Evolutionary conservation across 768 basidiomycete genomes (phyloP), one percentile per base, ranked within the genome.

Genomic region (Boletus rubescentipes): DNA sequence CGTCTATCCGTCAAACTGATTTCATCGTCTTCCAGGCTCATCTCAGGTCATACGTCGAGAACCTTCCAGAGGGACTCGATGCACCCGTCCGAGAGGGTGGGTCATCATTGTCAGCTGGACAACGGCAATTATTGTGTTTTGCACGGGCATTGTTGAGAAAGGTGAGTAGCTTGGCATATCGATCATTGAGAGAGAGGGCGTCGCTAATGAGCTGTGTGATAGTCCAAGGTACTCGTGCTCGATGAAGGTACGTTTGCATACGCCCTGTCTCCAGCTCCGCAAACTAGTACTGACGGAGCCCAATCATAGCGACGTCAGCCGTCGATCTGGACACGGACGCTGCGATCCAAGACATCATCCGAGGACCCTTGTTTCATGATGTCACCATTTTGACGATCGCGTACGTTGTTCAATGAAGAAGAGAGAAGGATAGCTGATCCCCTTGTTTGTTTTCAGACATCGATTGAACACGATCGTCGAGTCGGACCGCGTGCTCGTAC

Each of bases 321-420:
- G 91, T 94, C 49, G 92, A 94, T 69, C 74, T 93, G 21, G 90
- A 93, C 65, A 93, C 91, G 10, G 93, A 95, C 67, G 80, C 79
- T 59, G 87, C 87, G 26, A 89, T 94, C 56, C 93, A 94, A 73
- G 84, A 85, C 9, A 92, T 93, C 59, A 89, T 95, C 42, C 79
- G 84, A 36, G 90, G 92, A 7, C 79, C 85, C 9, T 83, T 86
- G 32, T 95, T 94, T 66, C 72, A 76, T 7, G 72, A 87, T 57
- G 85, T 88, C 10, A 93, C 91, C 10, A 91, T 93, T 55, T 72
- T 96, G 49, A 92, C 90, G 14, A 91, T 93, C 64, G 90, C 90
- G 83, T 89, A 73, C 63, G 82, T 39, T n/a, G n/a, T 10, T 16
- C 4, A 37, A 18, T n/a, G 36, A 37, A 9, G 10, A 8, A 4